A percentile compares a stretch with the other conserved stretches of the same genome.
Evolutionary conservation across 495 filamentous ascomycete species (phyloP).

Genomic region (Emericellopsis terricola): DNA sequence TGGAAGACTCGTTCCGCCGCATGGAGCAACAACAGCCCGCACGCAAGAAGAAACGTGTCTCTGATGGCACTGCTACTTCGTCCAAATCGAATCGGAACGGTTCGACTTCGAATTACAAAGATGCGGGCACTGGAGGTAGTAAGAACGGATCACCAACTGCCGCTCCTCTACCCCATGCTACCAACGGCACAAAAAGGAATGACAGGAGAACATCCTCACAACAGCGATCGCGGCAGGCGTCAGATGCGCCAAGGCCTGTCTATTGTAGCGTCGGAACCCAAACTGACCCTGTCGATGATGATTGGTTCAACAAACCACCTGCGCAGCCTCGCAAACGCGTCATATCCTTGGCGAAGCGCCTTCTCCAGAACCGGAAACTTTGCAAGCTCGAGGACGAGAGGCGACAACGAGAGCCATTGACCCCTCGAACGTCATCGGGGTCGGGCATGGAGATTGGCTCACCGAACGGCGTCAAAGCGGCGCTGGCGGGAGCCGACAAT

Average conservation of each 20-base stretch:
- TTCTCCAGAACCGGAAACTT: constrained; percentile 26
- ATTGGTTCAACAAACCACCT: constrained; percentile 18
- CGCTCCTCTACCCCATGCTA: constrained; percentile 16
- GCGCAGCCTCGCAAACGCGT: constrained; percentile 19
- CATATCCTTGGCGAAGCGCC: constrained; percentile 25
- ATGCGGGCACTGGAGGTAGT: constrained; percentile 25
- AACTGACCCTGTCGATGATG: constrained; percentile 27
- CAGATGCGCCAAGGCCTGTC: constrained; percentile 12
- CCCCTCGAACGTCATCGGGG: constrained; percentile 5
- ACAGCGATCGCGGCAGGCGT: constrained; percentile 12
- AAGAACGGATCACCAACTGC: constrained; percentile 29
- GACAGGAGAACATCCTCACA: constrained; percentile 6
- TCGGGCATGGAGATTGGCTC: constrained; percentile 17
- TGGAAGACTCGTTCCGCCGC: constrained; percentile 56
- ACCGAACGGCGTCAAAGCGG: constrained; percentile 6
- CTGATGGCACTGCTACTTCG: constrained; percentile 31
- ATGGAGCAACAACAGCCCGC: constrained; percentile 42
- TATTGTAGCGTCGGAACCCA: constrained; percentile 30
- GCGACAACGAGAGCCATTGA: constrained; percentile 8
- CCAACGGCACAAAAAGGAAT: constrained; percentile 7
- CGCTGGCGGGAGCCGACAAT: background rate
- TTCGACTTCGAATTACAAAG: constrained; percentile 14
- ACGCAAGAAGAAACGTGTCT: constrained; percentile 42
- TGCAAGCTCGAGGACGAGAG: constrained; percentile 18
- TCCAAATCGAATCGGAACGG: constrained; percentile 10